Evolutionary conservation across 768 basidiomycete genomes (phyloP).

Genomic region (Lactarius hengduanensis): DNA sequence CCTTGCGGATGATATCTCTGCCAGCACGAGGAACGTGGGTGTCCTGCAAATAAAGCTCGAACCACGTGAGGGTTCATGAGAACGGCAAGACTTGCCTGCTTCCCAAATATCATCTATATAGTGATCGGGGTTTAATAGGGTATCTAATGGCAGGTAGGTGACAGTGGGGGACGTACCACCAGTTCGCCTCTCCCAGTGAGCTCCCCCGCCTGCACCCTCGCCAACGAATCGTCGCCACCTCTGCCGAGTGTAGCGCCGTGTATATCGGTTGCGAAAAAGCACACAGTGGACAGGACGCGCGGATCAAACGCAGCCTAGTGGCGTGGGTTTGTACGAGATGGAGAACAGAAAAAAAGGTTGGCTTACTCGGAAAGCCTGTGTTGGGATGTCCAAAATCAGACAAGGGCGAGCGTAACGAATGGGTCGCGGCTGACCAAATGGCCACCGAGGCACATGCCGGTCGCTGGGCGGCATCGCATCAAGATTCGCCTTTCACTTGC

Average conservation of each 20-base stretch:
- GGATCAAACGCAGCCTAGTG: slow-evolving; percentile 82
- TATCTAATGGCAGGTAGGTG: not conserved
- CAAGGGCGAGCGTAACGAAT: slow-evolving; percentile 34
- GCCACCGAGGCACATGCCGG: slow-evolving; percentile 90
- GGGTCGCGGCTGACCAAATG: slow-evolving; percentile 58
- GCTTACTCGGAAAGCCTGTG: slow-evolving; percentile 52
- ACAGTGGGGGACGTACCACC: slow-evolving; percentile 51
- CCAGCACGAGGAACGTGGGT: slow-evolving; percentile 91
- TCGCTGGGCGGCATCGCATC: slow-evolving; percentile 48
- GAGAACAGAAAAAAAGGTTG: not conserved
- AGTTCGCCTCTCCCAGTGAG: slow-evolving; percentile 79
- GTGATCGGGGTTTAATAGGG: not conserved
- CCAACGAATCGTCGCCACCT: slow-evolving; percentile 72
- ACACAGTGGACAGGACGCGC: slow-evolving; percentile 79
- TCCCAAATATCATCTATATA: slow-evolving; percentile 92
- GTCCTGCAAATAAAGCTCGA: slow-evolving; percentile 48
- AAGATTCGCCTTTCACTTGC: not conserved
- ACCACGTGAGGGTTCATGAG: not conserved
- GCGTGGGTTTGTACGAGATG: not conserved
- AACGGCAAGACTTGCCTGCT: slow-evolving; percentile 56
- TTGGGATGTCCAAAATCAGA: slow-evolving; percentile 29
- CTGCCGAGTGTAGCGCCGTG: slow-evolving; percentile 85
- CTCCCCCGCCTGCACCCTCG: slow-evolving; percentile 70
- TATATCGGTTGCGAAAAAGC: slow-evolving; percentile 95
- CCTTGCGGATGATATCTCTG: slow-evolving; percentile 78